A percentile compares a stretch with the other conserved stretches of the same genome.
Conservation (phyloP, 352 stramenopile genomes). For the Phytophthora palmivora region DNA sequence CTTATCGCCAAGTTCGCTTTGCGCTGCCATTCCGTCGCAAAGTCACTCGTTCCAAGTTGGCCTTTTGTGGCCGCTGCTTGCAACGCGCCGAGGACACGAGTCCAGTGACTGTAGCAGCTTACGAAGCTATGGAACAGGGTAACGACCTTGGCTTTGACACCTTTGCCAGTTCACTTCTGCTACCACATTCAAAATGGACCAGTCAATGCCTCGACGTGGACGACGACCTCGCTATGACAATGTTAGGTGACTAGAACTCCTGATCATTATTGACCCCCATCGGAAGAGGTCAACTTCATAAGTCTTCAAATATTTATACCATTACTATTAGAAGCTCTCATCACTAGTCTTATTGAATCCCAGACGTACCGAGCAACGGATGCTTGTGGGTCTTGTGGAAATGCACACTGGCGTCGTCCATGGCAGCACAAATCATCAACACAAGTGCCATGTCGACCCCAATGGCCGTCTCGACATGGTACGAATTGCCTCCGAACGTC, state of each 20-base stretch:
- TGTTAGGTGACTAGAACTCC: conserved; percentile 33
- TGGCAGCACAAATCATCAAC: conserved; percentile 42
- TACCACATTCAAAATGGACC: conserved; percentile 29
- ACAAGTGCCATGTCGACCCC: conserved; percentile 45
- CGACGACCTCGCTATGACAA: conserved; percentile 45
- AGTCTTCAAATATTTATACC: conserved; percentile 25
- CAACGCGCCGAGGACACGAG: conserved; percentile 38
- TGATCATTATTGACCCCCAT: conserved; percentile 19
- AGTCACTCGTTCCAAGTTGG: conserved; percentile 30
- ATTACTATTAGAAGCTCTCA: background rate
- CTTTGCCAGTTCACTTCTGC: conserved; percentile 18
- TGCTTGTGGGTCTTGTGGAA: conserved; percentile 30
- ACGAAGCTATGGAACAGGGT: conserved; percentile 37
- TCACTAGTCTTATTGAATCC: conserved; percentile 23
- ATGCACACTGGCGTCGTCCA: conserved; percentile 46
- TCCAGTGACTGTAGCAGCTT: conserved; percentile 32
- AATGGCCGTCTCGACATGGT: conserved; percentile 47
- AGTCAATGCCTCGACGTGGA: conserved; percentile 29
- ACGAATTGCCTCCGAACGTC: conserved; percentile 28
- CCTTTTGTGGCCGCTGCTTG: conserved; percentile 44
- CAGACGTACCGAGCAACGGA: conserved; percentile 22
- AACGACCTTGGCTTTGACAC: conserved; percentile 29
- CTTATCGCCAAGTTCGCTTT: conserved; percentile 38
- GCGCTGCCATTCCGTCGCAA: conserved; percentile 35
- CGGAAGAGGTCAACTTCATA: conserved; percentile 18